A percentile compares a stretch with the other conserved stretches of the same genome.
Evolutionary conservation across 192 early-diverging fungal species (phyloP).

Genomic region (Backusella morwellensis): DNA sequence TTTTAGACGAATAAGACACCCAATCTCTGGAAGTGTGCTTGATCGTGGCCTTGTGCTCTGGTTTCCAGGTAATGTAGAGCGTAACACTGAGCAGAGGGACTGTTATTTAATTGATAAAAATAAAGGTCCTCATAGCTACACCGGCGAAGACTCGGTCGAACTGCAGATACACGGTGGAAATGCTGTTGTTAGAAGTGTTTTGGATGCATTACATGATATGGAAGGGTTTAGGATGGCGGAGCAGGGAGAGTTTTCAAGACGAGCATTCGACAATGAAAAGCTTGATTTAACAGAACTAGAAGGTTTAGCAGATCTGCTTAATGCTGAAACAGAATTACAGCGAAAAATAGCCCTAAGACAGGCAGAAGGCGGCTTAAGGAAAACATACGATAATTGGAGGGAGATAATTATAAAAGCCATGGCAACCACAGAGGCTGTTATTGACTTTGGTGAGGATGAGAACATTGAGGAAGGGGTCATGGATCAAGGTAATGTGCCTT

Average conservation of each 20-base stretch:
- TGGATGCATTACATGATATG: slow-evolving; percentile 49
- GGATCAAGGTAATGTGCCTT: slow-evolving; percentile 39
- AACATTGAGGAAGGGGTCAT: slow-evolving; percentile 71
- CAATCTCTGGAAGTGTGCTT: slow-evolving; percentile 41
- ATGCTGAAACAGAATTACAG: slow-evolving; percentile 80
- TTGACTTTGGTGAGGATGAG: slow-evolving; percentile 83
- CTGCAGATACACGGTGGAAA: slow-evolving; percentile 75
- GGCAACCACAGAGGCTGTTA: slow-evolving; percentile 65
- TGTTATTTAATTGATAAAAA: not conserved
- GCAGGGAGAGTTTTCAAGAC: slow-evolving; percentile 71
- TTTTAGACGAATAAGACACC: slow-evolving; percentile 44
- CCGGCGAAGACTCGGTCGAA: slow-evolving; percentile 75
- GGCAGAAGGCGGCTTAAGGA: slow-evolving; percentile 63
- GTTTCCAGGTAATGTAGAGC: slow-evolving; percentile 46
- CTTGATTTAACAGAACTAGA: slow-evolving; percentile 71
- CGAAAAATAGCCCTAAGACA: slow-evolving; percentile 64
- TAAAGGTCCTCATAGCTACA: slow-evolving; percentile 63
- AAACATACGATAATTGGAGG: slow-evolving; percentile 65
- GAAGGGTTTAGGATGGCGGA: slow-evolving; percentile 63
- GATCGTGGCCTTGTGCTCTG: slow-evolving; percentile 60
- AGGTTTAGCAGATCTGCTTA: slow-evolving; percentile 71
- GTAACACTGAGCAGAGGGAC: not conserved
- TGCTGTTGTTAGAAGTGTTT: slow-evolving; percentile 59
- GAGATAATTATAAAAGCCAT: slow-evolving; percentile 52
- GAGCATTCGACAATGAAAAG: slow-evolving; percentile 73